Conservation (phyloP, 352 stramenopile species). For the Phytopythium delawarense region DNA sequence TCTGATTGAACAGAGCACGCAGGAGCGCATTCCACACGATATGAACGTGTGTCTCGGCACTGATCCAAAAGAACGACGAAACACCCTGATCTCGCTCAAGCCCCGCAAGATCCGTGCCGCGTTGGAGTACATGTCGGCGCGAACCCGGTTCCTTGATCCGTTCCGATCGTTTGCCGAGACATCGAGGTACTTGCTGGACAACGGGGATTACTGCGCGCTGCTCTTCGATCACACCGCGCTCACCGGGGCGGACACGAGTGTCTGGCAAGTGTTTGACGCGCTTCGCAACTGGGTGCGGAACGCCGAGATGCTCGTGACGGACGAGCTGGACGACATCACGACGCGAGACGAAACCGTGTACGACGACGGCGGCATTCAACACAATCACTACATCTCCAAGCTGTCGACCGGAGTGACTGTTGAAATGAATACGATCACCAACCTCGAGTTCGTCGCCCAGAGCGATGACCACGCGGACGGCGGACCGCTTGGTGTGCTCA, state of each 20-base stretch:
- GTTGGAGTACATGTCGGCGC: constrained; percentile 19
- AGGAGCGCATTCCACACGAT: constrained; percentile 16
- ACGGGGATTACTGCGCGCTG: constrained; percentile 26
- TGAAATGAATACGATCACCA: constrained; percentile 33
- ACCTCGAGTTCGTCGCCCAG: constrained; percentile 19
- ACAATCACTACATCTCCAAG: constrained; percentile 35
- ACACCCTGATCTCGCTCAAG: constrained; percentile 19
- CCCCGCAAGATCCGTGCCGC: constrained; percentile 14
- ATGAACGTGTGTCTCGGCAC: constrained; percentile 19
- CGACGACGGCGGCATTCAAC: constrained; percentile 26
- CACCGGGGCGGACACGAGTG: constrained; percentile 16
- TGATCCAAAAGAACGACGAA: constrained; percentile 14
- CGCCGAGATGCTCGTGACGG: constrained; percentile 46
- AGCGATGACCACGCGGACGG: constrained; percentile 22
- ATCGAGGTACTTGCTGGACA: constrained; percentile 23
- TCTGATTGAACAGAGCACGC: constrained; percentile 12
- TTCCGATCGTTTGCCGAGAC: constrained; percentile 17
- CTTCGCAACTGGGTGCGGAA: constrained; percentile 31
- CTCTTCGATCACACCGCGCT: constrained; percentile 39
- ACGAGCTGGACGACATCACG: constrained; percentile 39
- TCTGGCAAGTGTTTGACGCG: constrained; percentile 40
- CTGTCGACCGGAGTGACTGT: constrained; percentile 18
- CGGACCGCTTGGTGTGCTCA: constrained; percentile 21
- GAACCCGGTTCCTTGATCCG: constrained; percentile 15
- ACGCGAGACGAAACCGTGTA: constrained; percentile 49